Base-by-base conservation (phyloP, 768 basidiomycete species). In the Tylopilus sp. region DNA sequence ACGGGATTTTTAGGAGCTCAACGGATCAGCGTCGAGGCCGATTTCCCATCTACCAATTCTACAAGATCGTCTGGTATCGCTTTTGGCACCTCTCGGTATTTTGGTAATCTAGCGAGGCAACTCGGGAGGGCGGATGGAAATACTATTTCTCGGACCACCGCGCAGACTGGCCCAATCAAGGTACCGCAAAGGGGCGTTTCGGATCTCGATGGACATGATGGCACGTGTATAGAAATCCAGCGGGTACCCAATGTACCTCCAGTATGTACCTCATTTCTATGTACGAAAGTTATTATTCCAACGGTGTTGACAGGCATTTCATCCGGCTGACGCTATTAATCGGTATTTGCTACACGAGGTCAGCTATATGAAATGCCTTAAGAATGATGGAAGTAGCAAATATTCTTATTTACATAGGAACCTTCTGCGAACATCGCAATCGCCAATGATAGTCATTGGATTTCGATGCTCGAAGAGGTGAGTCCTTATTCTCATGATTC, bases 251-350 rank as follows among this genome's bases (percentile, higher is more conserved):
- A n/a, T n/a, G n/a, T n/a, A n/a, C n/a, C n/a, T n/a, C n/a, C n/a
- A n/a, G n/a, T n/a, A n/a, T n/a, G n/a, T n/a, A n/a, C n/a, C n/a
- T n/a, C n/a, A n/a, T n/a, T n/a, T n/a, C n/a, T n/a, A n/a, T n/a
- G n/a, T n/a, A n/a, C n/a, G n/a, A n/a, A n/a, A n/a, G n/a, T n/a
- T n/a, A n/a, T n/a, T n/a, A n/a, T n/a, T n/a, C n/a, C n/a, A n/a
- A n/a, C n/a, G n/a, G n/a, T n/a, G 14, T n/a, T 37, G 14, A 6
- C 24, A 57, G 57, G 7, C 21, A 6, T 60, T 52, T 14, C 59
- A 60, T 40, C 59, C 57, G 1, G 52, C 57, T n/a, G 53, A 60
- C 11, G 22, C 42, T 1, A 59, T 60, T 3, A 60, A 60, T 8
- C 53, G 16, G 6, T 45, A 49, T 30, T 33, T 60, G 19, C 25